Conservation (phyloP, 1,284 basidiomycete genomes). For the Termitomyces sp. region DNA sequence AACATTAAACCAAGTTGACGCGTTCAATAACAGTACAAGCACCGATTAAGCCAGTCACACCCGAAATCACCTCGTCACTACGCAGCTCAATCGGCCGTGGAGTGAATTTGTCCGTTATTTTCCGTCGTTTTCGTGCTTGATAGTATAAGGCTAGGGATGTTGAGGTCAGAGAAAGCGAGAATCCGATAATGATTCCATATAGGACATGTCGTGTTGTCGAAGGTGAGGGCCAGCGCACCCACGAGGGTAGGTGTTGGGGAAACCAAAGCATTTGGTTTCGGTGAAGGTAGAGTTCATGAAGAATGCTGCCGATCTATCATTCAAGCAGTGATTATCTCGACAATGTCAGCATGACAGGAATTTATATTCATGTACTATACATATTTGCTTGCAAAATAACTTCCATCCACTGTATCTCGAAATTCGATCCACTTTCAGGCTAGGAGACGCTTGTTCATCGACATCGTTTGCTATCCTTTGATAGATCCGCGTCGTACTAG, state of each 20-base stretch:
- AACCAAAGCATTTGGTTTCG: constrained; percentile 20
- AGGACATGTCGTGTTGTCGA: constrained; percentile 44
- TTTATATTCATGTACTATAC: not conserved
- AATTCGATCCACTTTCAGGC: not conserved
- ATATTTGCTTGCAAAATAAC: not conserved
- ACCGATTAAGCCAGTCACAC: constrained; percentile 84
- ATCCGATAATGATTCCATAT: constrained; percentile 64
- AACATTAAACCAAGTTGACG: not conserved
- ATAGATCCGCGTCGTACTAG: not conserved
- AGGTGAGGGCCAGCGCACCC: constrained; percentile 35
- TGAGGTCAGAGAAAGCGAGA: constrained; percentile 64
- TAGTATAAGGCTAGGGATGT: constrained; percentile 52
- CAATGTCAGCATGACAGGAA: not conserved
- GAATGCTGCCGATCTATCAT: constrained; percentile 13
- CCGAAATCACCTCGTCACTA: constrained; percentile 69
- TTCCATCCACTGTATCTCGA: too few species aligned
- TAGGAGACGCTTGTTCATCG: too few species aligned
- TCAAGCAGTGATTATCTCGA: constrained; percentile 1
- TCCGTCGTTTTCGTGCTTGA: constrained; percentile 42
- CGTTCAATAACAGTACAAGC: constrained; percentile 35
- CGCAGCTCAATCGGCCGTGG: constrained; percentile 70
- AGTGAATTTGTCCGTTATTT: constrained; percentile 35
- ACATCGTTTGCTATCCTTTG: too few species aligned
- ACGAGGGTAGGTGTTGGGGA: constrained; percentile 22
- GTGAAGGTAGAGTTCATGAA: constrained; percentile 24